These are phyloP conservation scores for Apiotrichum gamsii DNA, from an alignment of 1,284 basidiomycete genomes.

Conservation along the genomic window DNA sequence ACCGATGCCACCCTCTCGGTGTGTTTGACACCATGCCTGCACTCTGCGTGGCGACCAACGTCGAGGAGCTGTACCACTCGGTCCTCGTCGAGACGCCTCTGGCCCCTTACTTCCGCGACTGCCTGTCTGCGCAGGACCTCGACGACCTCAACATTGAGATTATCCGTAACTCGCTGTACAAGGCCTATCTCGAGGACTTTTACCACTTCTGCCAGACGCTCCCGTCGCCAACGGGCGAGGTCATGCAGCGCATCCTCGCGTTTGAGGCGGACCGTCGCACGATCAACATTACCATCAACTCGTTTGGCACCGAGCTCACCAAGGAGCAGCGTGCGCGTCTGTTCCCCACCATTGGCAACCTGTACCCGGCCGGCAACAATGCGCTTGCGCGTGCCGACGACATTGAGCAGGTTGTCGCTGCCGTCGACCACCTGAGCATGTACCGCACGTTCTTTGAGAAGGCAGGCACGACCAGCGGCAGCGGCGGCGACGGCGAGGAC, in stretches of 20 bases:
- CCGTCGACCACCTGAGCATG: slow-evolving; percentile 81
- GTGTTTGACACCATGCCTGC: slow-evolving; percentile 99
- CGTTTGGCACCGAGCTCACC: slow-evolving; percentile 87
- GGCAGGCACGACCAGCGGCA: slow-evolving; percentile 36
- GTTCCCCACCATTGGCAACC: slow-evolving; percentile 86
- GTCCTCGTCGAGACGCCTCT: slow-evolving; percentile 96
- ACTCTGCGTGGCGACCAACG: slow-evolving; percentile 96
- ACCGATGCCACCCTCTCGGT: slow-evolving; percentile 94
- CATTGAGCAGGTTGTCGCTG: slow-evolving; percentile 82
- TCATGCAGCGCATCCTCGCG: slow-evolving; percentile 81
- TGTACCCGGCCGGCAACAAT: slow-evolving; percentile 96
- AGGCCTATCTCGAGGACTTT: slow-evolving; percentile 98
- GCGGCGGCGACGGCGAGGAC: slow-evolving; percentile 29
- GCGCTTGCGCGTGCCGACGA: slow-evolving; percentile 90
- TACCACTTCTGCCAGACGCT: slow-evolving; percentile 73
- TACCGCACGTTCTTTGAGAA: slow-evolving; percentile 86
- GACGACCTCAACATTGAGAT: slow-evolving; percentile 99
- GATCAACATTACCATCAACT: slow-evolving; percentile 99
- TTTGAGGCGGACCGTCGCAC: slow-evolving; percentile 97
- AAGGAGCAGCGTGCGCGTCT: slow-evolving; percentile 95
- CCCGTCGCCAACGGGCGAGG: slow-evolving; percentile 75
- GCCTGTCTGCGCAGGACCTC: slow-evolving; percentile 88
- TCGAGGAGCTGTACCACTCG: slow-evolving; percentile 97
- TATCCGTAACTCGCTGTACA: slow-evolving; percentile 99
- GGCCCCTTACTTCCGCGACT: slow-evolving; percentile 95